Evolutionary conservation across 192 early-diverging fungal species (phyloP).

Genomic region (Allomyces macrogynus): DNA sequence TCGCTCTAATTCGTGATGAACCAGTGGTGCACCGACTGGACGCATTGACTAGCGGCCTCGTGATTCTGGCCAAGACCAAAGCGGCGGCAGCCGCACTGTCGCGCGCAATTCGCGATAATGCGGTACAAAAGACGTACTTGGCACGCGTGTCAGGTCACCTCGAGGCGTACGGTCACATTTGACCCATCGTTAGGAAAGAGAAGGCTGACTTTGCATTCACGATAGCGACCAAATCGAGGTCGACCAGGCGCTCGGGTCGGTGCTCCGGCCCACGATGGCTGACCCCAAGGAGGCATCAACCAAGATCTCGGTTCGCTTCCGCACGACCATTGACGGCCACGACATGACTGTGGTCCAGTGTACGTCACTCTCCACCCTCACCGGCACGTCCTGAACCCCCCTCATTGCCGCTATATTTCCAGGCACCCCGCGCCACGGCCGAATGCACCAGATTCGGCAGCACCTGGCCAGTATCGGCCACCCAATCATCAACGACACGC

Average conservation of each 20-base stretch:
- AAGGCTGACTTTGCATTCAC: neutral
- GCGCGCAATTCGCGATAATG: neutral
- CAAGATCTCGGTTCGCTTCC: neutral
- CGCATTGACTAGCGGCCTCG: neutral
- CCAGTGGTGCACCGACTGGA: neutral
- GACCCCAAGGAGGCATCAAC: neutral
- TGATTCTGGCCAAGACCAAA: neutral
- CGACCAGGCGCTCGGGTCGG: neutral
- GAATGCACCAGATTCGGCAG: neutral
- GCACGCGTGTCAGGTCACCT: neutral
- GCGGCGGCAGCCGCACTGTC: neutral
- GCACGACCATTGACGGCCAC: neutral
- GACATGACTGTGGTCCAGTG: neutral
- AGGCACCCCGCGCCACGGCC: neutral
- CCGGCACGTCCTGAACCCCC: neutral
- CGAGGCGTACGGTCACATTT: neutral
- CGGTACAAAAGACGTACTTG: neutral
- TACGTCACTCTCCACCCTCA: neutral
- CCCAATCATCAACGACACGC: neutral
- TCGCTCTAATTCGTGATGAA: neutral
- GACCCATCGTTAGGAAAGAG: neutral
- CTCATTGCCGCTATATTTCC: neutral
- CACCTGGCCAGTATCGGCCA: neutral
- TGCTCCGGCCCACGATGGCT: neutral
- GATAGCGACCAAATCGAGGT: neutral